Evolutionary conservation across 495 filamentous ascomycete genomes (phyloP).

Genomic region (Lasiosphaeria ovina): DNA sequence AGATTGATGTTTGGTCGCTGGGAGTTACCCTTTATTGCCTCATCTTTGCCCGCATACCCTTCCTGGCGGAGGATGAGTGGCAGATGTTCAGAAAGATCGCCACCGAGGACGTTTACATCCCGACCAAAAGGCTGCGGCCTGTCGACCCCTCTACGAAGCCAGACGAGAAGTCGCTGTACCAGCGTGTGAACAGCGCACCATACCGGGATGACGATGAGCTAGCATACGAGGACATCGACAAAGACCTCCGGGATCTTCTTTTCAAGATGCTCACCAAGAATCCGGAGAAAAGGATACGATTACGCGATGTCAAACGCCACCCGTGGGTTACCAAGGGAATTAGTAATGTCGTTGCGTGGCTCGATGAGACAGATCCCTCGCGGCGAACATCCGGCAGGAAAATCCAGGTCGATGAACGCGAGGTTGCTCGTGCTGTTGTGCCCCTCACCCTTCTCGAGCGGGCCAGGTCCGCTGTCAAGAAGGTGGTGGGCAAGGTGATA

Average conservation of each 20-base stretch:
- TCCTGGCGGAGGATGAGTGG: constrained; percentile 86
- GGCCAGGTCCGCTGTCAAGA: constrained; percentile 65
- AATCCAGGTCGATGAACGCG: constrained; percentile 88
- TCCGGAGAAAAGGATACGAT: constrained; percentile 77
- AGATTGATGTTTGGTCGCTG: constrained; percentile 96
- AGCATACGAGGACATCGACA: constrained; percentile 80
- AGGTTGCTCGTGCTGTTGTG: constrained; percentile 86
- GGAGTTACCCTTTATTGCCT: constrained; percentile 95
- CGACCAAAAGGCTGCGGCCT: constrained; percentile 72
- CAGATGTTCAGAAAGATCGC: constrained; percentile 87
- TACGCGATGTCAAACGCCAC: constrained; percentile 93
- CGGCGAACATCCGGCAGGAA: constrained; percentile 77
- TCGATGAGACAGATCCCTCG: constrained; percentile 89
- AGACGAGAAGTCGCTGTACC: constrained; percentile 50
- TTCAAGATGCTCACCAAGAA: constrained; percentile 83
- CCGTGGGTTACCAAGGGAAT: constrained; percentile 90
- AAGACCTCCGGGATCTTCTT: constrained; percentile 77
- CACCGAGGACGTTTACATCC: constrained; percentile 86
- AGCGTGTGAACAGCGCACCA: constrained; percentile 47
- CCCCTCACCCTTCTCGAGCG: constrained; percentile 83
- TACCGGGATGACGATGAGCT: constrained; percentile 65
- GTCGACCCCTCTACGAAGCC: constrained; percentile 60
- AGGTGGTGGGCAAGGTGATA: constrained; percentile 59
- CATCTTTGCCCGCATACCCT: constrained; percentile 88
- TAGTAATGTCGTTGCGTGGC: constrained; percentile 70